phyloP scores from a whole-genome alignment of 768 basidiomycete genomes.

The Leccinum barrowsii region DNA sequence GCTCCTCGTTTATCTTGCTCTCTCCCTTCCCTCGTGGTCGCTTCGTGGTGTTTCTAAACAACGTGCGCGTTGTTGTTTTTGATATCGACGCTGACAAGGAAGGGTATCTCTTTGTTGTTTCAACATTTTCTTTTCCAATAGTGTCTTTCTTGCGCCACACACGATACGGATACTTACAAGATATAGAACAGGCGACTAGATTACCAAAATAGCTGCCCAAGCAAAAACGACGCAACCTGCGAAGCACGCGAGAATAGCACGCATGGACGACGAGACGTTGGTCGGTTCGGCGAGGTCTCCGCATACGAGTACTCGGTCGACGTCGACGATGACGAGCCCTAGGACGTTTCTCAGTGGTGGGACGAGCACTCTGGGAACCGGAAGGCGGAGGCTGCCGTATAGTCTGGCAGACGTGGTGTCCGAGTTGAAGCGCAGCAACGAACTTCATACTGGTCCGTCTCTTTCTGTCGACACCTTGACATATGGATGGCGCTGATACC shows the following conservation, averaged over 20 bases:
- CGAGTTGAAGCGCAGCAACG: conserved; percentile 40
- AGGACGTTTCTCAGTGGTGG: conserved; percentile 6
- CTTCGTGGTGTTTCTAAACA: conserved; percentile 1
- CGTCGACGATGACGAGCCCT: conserved; percentile 16
- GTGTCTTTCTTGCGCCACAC: background rate
- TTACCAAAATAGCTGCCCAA: background rate
- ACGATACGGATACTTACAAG: background rate
- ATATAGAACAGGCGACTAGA: background rate
- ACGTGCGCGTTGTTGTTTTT: background rate
- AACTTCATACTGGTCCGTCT: conserved; percentile 30
- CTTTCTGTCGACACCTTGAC: background rate
- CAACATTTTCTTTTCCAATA: background rate
- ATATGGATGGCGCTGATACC: background rate
- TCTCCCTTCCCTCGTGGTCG: conserved; percentile 12
- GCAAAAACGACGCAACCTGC: background rate
- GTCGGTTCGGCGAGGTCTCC: conserved; percentile 20
- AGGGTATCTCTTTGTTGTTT: background rate
- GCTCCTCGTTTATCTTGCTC: background rate
- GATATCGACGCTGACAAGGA: conserved; percentile 7
- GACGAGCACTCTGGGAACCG: conserved; percentile 2
- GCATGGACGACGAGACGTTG: conserved; percentile 27
- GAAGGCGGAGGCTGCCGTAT: conserved; percentile 36
- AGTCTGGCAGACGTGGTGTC: conserved; percentile 43
- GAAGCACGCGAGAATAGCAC: background rate
- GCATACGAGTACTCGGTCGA: conserved; percentile 18